Conservation (phyloP, 2,329 filamentous ascomycete species). For the Aureobasidium lini region DNA sequence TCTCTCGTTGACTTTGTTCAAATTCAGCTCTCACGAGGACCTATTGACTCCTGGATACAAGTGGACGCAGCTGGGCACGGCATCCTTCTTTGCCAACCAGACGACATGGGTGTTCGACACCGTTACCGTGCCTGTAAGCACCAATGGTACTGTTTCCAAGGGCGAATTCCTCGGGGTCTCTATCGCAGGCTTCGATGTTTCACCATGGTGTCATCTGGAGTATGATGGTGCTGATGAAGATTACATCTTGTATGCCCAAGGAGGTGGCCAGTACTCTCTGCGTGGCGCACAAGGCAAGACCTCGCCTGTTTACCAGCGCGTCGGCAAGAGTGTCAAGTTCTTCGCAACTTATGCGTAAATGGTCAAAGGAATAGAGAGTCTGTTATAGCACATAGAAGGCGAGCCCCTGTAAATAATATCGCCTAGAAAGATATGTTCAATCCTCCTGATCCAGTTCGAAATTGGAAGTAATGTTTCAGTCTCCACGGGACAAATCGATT, state of each 20-base stretch:
- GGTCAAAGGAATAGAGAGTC: not conserved
- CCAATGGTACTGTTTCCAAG: slow-evolving; percentile 19
- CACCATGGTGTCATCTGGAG: slow-evolving; percentile 21
- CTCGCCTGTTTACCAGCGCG: too few relatives aligned
- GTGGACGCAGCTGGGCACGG: slow-evolving; percentile 18
- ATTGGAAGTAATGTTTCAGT: too few relatives aligned
- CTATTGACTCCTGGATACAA: slow-evolving; percentile 19
- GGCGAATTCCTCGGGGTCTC: slow-evolving; percentile 19
- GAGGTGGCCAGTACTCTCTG: slow-evolving; percentile 19
- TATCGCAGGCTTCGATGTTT: slow-evolving; percentile 18
- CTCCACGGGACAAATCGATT: too few relatives aligned
- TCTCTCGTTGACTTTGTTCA: slow-evolving; percentile 20
- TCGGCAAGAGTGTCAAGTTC: slow-evolving; percentile 15
- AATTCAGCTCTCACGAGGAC: slow-evolving; percentile 18
- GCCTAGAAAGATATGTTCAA: not conserved
- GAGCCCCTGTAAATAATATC: too few relatives aligned
- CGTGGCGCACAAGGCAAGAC: slow-evolving; percentile 16
- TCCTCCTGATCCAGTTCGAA: too few relatives aligned
- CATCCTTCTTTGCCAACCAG: slow-evolving; percentile 16
- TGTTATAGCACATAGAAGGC: not conserved
- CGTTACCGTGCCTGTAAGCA: slow-evolving; percentile 16
- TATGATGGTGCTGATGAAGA: slow-evolving; percentile 8
- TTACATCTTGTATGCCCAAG: slow-evolving; percentile 18
- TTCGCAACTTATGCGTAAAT: slow-evolving; percentile 16
- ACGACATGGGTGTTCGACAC: slow-evolving; percentile 19